phyloP scores from a whole-genome alignment of 768 basidiomycete genomes.

The Tricholomella constricta region DNA sequence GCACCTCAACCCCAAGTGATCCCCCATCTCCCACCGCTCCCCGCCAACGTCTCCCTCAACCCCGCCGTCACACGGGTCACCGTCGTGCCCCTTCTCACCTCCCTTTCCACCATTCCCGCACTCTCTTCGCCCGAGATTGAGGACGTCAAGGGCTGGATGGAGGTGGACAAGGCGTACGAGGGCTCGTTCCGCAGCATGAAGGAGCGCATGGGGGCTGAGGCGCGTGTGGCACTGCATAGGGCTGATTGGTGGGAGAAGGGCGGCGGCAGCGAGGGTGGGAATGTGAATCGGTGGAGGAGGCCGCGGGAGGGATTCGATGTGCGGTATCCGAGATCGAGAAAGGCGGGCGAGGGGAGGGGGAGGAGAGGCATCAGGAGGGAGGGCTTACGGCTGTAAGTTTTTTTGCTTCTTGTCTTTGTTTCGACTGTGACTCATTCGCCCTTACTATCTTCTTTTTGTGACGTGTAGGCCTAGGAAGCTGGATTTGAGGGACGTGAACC shows the following conservation, averaged over 20 bases:
- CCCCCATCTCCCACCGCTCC: conserved; percentile 38
- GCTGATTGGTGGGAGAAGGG: conserved; percentile 68
- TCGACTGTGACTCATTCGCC: background rate
- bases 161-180: conserved; percentile 22
- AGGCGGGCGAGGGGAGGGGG: conserved; percentile 28
- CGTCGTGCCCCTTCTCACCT: conserved; percentile 58
- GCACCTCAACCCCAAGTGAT: background rate
- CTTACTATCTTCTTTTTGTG: conserved; percentile 12
- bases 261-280: conserved; percentile 35
- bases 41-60: conserved; percentile 49
- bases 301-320: conserved; percentile 48
- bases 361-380: conserved; percentile 34
- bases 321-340: conserved; percentile 28
- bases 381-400: conserved; percentile 57
- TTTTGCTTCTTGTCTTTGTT: conserved; percentile 9
- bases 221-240: conserved; percentile 26
- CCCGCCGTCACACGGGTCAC: conserved; percentile 61
- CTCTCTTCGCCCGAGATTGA: conserved; percentile 52
- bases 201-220: conserved; percentile 20
- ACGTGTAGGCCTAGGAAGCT: conserved; percentile 59
- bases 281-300: conserved; percentile 37
- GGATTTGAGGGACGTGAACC: conserved; percentile 53
- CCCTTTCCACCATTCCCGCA: conserved; percentile 54
- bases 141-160: conserved; percentile 64
- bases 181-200: conserved; percentile 41